phyloP scores from a whole-genome alignment of 169 alveolate species.

The Plasmodium knowlesi region DNA sequence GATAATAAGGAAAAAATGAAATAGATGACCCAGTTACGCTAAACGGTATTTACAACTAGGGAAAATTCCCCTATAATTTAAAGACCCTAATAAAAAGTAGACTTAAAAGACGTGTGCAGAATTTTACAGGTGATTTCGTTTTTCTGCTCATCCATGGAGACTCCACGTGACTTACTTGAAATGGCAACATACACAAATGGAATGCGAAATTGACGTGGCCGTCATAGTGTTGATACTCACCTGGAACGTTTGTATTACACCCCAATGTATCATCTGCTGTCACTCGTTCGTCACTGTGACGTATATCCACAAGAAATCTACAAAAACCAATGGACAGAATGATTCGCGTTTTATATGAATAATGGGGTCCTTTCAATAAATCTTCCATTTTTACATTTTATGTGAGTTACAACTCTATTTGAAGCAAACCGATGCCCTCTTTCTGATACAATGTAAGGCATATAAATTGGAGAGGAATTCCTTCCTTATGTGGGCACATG shows the following conservation, averaged over 20 bases:
- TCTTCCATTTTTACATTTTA: background rate
- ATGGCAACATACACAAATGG: background rate
- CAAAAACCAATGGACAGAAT: background rate
- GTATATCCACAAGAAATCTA: background rate
- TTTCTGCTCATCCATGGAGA: background rate
- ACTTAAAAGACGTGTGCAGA: background rate
- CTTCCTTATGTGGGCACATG: background rate
- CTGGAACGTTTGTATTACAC: background rate
- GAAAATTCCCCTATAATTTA: background rate
- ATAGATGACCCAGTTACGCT: background rate
- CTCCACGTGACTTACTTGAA: background rate
- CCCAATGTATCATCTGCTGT: background rate
- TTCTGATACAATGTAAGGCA: background rate
- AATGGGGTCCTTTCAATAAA: background rate
- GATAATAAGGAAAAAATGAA: background rate
- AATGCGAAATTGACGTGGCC: background rate
- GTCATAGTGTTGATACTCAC: background rate
- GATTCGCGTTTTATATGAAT: background rate
- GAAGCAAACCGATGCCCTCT: background rate
- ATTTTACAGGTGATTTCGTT: background rate
- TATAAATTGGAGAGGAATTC: background rate
- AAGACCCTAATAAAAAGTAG: background rate
- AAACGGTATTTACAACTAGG: background rate
- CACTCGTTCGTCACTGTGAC: background rate
- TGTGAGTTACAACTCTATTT: background rate